Evolutionary conservation across 2,329 filamentous ascomycete species (phyloP), one percentile per base, ranked within the genome.

Genomic region (Aspergillus udagawae): DNA sequence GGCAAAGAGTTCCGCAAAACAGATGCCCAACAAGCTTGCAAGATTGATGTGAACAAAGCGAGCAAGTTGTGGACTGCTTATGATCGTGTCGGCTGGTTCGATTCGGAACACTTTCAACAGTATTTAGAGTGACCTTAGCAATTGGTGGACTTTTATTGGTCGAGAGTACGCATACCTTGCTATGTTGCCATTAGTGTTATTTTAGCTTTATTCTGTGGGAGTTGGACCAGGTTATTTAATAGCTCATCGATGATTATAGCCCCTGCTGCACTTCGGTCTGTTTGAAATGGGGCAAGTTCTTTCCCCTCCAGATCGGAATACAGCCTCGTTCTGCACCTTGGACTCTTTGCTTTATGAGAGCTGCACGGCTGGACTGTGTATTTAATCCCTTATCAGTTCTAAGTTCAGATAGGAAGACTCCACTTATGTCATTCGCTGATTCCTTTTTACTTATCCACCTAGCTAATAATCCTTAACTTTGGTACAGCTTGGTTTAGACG

Each of bases 31-130:
- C 90, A 96, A 73, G 91, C 91, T n/a, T 96, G 91, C 82, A 95
- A 95, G 79, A 96, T 97, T 62, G 93, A 97, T 68, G 93, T 97
- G 72, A 97, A 97, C 80, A 97, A 97, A 80, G 91, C 92, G 3
- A 95, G 91, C 63, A 93, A 93, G 74, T 81, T 97, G 49, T 96
- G 91, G 90, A 87, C 86, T 41, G 91, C 91, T 5, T 97, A 91
- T 70, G 90, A 96, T 51, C 88, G 86, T 66, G 90, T 94, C 41
- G 89, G 89, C 65, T 96, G 92, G 91, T 86, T 96, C 61, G 81
- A 89, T 45, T 74, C 74, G 9, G 73, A 79, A 48, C 75, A 77
- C 68, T 82, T 84, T 60, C 66, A 73, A 56, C 69, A 80, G 59
- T 79, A 76, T 61, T 64, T 69, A 54, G 65, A 60, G 54, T 70